Percentiles rank a stretch among this genome's conserved stretches.
Conservation (phyloP, 257 asterid species). For the Nyctanthes arbortristis region DNA sequence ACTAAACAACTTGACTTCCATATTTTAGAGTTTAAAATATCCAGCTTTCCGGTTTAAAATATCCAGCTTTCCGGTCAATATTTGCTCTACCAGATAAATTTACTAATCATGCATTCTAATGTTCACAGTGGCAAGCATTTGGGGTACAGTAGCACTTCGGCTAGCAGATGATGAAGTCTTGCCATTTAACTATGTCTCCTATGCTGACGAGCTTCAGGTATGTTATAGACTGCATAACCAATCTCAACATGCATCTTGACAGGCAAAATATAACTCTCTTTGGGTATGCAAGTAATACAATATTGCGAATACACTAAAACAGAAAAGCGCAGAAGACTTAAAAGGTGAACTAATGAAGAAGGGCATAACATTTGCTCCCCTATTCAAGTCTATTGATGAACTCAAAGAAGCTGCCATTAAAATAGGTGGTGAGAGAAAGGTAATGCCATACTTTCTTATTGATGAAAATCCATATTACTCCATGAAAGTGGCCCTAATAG, state of each 20-base stretch:
- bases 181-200: constrained; percentile 74
- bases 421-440: constrained; percentile 60
- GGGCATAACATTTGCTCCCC: constrained; percentile 54
- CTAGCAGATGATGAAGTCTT: constrained; percentile 73
- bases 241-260: background rate
- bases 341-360: constrained; percentile 42
- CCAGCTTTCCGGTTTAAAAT: too few relatives aligned
- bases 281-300: background rate
- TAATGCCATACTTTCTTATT: constrained; percentile 18
- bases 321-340: constrained; percentile 63
- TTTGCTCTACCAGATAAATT: background rate
- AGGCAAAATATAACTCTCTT: background rate
- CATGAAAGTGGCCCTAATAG: background rate
- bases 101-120: constrained; percentile 12
- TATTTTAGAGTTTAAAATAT: background rate
- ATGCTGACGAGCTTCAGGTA: constrained; percentile 80
- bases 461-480: background rate
- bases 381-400: constrained; percentile 60
- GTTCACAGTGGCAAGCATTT: constrained; percentile 67
- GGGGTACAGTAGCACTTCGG: constrained; percentile 82
- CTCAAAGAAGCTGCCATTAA: constrained; percentile 56
- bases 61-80: background rate
- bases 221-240: constrained; percentile 4
- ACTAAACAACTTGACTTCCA: background rate
- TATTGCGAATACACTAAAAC: constrained; percentile 27